A percentile compares a stretch with the other conserved stretches of the same genome.
Conservation (phyloP, 495 filamentous ascomycete species). For the Penicillium simplicissimum region DNA sequence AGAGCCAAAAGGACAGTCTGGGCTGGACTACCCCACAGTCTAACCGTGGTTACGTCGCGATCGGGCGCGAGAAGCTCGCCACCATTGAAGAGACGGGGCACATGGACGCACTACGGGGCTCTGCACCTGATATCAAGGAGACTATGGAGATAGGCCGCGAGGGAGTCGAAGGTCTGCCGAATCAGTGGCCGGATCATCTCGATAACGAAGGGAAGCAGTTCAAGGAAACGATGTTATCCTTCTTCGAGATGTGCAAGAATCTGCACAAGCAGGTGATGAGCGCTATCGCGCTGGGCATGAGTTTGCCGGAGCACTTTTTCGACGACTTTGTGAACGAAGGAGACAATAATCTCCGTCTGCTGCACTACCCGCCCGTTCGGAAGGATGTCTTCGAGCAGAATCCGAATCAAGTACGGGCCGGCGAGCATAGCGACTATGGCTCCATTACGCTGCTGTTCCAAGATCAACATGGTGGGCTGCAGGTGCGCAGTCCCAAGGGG, state of each 20-base stretch:
- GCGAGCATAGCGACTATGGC: slow-evolving; percentile 88
- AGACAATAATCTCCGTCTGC: slow-evolving; percentile 84
- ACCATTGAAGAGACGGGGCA: slow-evolving; percentile 56
- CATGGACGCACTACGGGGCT: slow-evolving; percentile 58
- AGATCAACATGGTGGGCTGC: slow-evolving; percentile 76
- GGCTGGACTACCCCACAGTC: slow-evolving; percentile 71
- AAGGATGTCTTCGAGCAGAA: slow-evolving; percentile 69
- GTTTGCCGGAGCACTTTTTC: slow-evolving; percentile 71
- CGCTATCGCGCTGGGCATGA: slow-evolving; percentile 84
- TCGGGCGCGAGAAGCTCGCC: slow-evolving; percentile 77
- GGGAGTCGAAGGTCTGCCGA: slow-evolving; percentile 63
- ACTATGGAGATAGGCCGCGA: slow-evolving; percentile 82
- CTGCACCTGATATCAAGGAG: slow-evolving; percentile 78
- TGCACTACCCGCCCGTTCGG: slow-evolving; percentile 80
- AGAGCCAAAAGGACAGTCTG: slow-evolving; percentile 66
- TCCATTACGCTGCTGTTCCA: slow-evolving; percentile 89
- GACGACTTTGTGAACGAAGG: slow-evolving; percentile 69
- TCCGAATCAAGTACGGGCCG: slow-evolving; percentile 75
- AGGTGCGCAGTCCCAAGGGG: slow-evolving; percentile 76
- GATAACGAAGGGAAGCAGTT: slow-evolving; percentile 66
- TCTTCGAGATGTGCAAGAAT: slow-evolving; percentile 70
- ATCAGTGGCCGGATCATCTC: slow-evolving; percentile 74
- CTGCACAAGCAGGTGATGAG: slow-evolving; percentile 82
- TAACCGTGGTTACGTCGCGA: slow-evolving; percentile 76
- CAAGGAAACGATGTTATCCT: slow-evolving; percentile 67